A percentile compares a stretch with the other conserved stretches of the same genome.
Evolutionary conservation across 805 yeast genomes (phyloP).

Genomic region (Myxozyma nipponensis): DNA sequence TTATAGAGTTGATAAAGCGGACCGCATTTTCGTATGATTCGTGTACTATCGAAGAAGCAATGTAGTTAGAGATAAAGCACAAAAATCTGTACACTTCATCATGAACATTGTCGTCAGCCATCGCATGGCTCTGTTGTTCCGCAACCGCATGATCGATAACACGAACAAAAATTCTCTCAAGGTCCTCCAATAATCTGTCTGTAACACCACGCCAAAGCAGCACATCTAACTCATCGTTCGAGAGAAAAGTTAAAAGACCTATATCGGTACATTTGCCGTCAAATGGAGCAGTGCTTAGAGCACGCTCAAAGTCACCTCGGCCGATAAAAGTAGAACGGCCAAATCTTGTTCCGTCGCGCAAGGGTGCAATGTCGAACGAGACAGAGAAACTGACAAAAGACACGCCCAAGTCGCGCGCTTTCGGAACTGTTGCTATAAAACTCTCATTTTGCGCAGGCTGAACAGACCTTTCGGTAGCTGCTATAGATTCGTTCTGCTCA

Average conservation of each 20-base stretch:
- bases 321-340: constrained; percentile 21
- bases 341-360: constrained; percentile 15
- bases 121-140: constrained; percentile 15
- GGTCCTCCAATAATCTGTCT: constrained; percentile 7
- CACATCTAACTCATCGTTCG: background rate
- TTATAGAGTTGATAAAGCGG: constrained; percentile 8
- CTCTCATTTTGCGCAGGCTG: too few relatives aligned
- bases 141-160: constrained; percentile 20
- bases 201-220: constrained; percentile 11
- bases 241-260: background rate
- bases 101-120: background rate
- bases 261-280: background rate
- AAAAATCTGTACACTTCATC: constrained; percentile 18
- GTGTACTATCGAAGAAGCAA: constrained; percentile 1
- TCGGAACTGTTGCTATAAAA: too few relatives aligned
- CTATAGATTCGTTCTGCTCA: too few relatives aligned
- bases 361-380: constrained; percentile 25
- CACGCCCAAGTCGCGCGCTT: constrained; percentile 10
- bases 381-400: constrained; percentile 19
- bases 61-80: constrained; percentile 11
- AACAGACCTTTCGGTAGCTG: too few relatives aligned
- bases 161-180: constrained; percentile 4
- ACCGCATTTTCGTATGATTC: constrained; percentile 10
- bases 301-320: constrained; percentile 11
- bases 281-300: constrained; percentile 4